phyloP scores from a whole-genome alignment of 2,329 filamentous ascomycete genomes.

The Colletotrichum sp. region DNA sequence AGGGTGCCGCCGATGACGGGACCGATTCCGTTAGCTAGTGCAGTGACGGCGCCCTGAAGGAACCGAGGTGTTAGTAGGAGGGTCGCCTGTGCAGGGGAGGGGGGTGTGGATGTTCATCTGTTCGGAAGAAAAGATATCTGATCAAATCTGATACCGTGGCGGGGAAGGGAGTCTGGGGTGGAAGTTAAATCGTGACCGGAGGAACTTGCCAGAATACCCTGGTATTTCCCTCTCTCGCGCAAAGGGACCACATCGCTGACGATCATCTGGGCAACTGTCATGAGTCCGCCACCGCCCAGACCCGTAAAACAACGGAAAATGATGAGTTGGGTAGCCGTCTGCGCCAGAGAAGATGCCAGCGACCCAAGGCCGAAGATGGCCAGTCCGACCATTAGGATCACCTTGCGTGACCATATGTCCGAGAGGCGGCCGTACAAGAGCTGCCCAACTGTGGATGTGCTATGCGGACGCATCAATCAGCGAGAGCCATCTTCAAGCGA shows the following conservation, averaged over 20 bases:
- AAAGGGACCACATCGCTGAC: slow-evolving; percentile 55
- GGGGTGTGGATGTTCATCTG: not conserved
- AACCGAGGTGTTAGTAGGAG: not conserved
- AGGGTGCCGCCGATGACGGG: slow-evolving; percentile 59
- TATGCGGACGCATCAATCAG: slow-evolving; percentile 16
- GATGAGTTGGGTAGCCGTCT: slow-evolving; percentile 43
- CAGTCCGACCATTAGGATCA: slow-evolving; percentile 40
- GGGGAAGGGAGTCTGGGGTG: not conserved
- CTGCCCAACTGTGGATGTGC: slow-evolving; percentile 51
- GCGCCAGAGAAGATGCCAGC: slow-evolving; percentile 45
- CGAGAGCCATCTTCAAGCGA: accelerated
- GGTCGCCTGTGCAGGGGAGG: not conserved
- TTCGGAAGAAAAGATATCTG: not conserved
- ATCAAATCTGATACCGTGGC: not conserved
- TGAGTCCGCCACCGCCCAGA: slow-evolving; percentile 43
- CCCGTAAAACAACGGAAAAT: slow-evolving; percentile 50
- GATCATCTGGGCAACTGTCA: slow-evolving; percentile 49
- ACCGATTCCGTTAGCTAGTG: slow-evolving; percentile 58
- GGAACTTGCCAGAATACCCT: slow-evolving; percentile 40
- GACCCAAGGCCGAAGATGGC: slow-evolving; percentile 48
- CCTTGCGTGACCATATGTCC: slow-evolving; percentile 51
- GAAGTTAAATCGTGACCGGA: not conserved
- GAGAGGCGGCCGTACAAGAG: slow-evolving; percentile 50
- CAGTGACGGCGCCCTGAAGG: slow-evolving; percentile 50
- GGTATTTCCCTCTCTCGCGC: slow-evolving; percentile 46